Conservation (phyloP, 495 filamentous ascomycete genomes). For the Cryomyces minteri region DNA sequence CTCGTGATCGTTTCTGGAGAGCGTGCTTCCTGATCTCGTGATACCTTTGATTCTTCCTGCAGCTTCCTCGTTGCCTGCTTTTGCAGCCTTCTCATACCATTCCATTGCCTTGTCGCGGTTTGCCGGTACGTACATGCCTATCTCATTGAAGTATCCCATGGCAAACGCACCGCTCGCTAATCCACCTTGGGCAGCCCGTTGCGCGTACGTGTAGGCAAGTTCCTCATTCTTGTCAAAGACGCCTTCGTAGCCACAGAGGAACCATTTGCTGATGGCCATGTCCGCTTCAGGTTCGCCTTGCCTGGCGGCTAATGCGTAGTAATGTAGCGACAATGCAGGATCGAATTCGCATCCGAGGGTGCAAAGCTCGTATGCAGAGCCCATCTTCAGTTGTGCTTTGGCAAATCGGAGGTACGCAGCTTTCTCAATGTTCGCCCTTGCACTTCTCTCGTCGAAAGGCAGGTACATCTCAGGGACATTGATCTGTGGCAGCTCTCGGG, state of each 20-base stretch:
- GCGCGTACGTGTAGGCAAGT: conserved; percentile 77
- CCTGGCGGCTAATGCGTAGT: conserved; percentile 80
- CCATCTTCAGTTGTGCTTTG: conserved; percentile 96
- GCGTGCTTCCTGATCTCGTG: conserved; percentile 53
- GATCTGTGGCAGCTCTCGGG: conserved; percentile 77
- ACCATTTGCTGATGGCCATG: conserved; percentile 97
- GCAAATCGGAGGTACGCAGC: conserved; percentile 92
- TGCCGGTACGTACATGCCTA: conserved; percentile 70
- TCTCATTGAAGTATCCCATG: conserved; percentile 93
- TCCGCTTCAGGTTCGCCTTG: conserved; percentile 84
- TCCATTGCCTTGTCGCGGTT: conserved; percentile 66
- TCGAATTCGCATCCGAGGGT: conserved; percentile 90
- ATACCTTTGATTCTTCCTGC: conserved; percentile 66
- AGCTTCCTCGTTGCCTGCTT: conserved; percentile 86
- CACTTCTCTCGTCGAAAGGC: conserved; percentile 52
- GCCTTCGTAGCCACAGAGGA: conserved; percentile 81
- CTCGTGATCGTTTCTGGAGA: conserved; percentile 85
- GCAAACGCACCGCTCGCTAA: conserved; percentile 90
- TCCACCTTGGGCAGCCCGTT: conserved; percentile 60
- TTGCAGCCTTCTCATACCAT: conserved; percentile 84
- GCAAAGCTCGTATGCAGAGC: conserved; percentile 84
- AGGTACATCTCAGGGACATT: conserved; percentile 56
- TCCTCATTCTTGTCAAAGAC: conserved; percentile 91
- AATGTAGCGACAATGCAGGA: conserved; percentile 79
- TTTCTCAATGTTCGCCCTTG: conserved; percentile 84